phyloP scores from a whole-genome alignment of 768 basidiomycete species.

The Leccinum obscurum region DNA sequence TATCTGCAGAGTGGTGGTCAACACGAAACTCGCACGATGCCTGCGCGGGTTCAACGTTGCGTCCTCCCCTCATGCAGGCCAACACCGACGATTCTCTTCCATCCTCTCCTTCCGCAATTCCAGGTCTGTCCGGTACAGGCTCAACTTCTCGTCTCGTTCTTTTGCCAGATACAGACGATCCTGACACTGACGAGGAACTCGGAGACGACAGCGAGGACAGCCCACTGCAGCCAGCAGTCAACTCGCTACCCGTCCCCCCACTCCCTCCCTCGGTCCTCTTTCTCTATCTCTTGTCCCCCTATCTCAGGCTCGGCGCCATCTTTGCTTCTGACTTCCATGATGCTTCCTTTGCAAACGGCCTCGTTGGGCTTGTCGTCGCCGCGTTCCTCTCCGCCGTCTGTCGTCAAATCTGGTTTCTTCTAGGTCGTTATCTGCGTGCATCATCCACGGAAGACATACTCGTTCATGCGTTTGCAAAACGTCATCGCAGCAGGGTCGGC shows the following conservation, averaged over 20 bases:
- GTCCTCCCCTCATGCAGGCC: constrained; percentile 14
- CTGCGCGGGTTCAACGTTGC: background rate
- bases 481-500: constrained; percentile 46
- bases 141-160: constrained; percentile 62
- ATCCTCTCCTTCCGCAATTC: constrained; percentile 1
- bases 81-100: constrained; percentile 15
- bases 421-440: constrained; percentile 69
- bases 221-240: constrained; percentile 6
- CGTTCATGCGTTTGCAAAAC: constrained; percentile 58
- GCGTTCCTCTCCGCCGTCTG: constrained; percentile 60
- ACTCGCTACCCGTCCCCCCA: constrained; percentile 38
- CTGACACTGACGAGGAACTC: constrained; percentile 44
- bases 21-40: constrained; percentile 19
- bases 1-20: background rate
- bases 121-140: constrained; percentile 30
- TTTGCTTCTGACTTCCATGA: constrained; percentile 48
- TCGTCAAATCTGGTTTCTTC: constrained; percentile 74
- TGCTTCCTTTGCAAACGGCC: constrained; percentile 48
- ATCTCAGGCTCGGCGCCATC: constrained; percentile 70
- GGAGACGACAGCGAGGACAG: constrained; percentile 37
- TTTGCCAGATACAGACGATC: constrained; percentile 54
- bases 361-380: constrained; percentile 51
- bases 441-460: constrained; percentile 67
- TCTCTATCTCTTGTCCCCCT: constrained; percentile 68
- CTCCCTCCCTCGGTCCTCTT: constrained; percentile 60